These are phyloP conservation scores for Sphaerulina vaccinii DNA, from an alignment of 2,329 filamentous ascomycete species.

Conservation along the genomic window DNA sequence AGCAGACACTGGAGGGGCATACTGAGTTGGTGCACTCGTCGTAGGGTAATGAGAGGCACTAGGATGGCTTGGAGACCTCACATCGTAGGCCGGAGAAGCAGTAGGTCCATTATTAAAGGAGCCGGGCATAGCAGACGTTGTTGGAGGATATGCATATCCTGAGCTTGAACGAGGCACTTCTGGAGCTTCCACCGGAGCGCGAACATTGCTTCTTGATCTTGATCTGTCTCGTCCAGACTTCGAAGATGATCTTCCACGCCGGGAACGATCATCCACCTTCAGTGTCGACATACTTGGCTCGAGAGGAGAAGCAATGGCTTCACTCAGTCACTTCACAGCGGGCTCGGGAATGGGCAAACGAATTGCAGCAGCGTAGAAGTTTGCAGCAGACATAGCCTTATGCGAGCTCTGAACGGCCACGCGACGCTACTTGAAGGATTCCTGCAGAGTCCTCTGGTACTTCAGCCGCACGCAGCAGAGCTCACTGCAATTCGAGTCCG, in stretches of 20 bases:
- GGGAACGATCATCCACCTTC: constrained; percentile 42
- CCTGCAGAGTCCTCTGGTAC: neutral
- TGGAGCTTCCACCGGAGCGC: constrained; percentile 36
- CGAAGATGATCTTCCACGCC: constrained; percentile 46
- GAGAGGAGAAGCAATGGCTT: constrained; percentile 5
- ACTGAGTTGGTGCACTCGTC: constrained; percentile 14
- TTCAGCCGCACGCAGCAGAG: constrained; percentile 14
- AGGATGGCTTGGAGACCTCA: constrained; percentile 39
- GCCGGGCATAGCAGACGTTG: constrained; percentile 24
- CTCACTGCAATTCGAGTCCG: constrained; percentile 5
- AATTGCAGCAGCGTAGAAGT: constrained; percentile 11
- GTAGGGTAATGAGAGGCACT: constrained; percentile 8
- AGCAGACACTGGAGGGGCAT: constrained; percentile 17
- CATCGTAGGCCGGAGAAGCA: constrained; percentile 39
- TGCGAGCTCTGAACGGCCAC: constrained; percentile 2
- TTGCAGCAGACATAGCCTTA: constrained; percentile 7
- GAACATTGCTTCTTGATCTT: constrained; percentile 42
- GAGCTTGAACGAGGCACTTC: constrained; percentile 25
- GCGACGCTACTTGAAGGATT: neutral
- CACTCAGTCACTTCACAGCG: constrained; percentile 3
- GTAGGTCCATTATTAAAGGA: constrained; percentile 24
- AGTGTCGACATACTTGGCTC: constrained; percentile 30
- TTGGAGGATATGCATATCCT: constrained; percentile 26
- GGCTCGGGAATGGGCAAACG: constrained; percentile 10
- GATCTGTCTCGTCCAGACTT: constrained; percentile 37